Evolutionary conservation across 495 filamentous ascomycete genomes (phyloP).

Genomic region (Cetradonia linearis): DNA sequence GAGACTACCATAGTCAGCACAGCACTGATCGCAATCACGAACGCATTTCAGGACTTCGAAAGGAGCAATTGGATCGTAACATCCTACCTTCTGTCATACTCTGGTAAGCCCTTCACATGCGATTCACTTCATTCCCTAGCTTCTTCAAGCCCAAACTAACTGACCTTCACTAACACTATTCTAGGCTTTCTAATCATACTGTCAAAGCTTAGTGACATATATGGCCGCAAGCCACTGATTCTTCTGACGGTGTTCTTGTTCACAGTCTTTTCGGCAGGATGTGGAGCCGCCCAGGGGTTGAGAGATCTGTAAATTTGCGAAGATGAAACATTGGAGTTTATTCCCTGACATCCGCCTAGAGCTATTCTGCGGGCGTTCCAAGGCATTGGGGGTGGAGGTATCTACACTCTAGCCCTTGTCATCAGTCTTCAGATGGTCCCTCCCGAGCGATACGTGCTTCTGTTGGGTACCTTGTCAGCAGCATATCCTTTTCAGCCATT

Average conservation of each 20-base stretch:
- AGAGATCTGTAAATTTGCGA: conserved; percentile 36
- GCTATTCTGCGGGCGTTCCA: conserved; percentile 48
- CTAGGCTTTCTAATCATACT: conserved; percentile 48
- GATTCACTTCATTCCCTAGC: too few relatives aligned
- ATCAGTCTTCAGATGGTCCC: conserved; percentile 42
- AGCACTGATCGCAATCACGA: conserved; percentile 48
- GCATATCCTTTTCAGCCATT: conserved; percentile 18
- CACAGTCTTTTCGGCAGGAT: conserved; percentile 46
- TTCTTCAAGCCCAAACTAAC: too few relatives aligned
- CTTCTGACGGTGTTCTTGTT: conserved; percentile 43
- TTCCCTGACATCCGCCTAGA: conserved; percentile 23
- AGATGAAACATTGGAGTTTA: not conserved
- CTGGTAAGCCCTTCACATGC: conserved; percentile 33
- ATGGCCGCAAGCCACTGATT: conserved; percentile 43
- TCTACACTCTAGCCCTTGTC: conserved; percentile 40
- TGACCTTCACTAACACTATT: not conserved
- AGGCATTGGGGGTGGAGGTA: conserved; percentile 46
- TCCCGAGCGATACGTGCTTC: conserved; percentile 35
- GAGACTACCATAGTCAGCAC: conserved; percentile 57
- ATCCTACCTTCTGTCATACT: conserved; percentile 48
- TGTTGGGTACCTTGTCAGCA: too few relatives aligned
- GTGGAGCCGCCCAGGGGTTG: conserved; percentile 42
- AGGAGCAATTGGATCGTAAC: conserved; percentile 50
- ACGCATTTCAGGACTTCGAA: conserved; percentile 42
- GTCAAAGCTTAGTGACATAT: conserved; percentile 51